Conservation (phyloP, 2,329 filamentous ascomycete genomes). For the Paecilomyces formosus region DNA sequence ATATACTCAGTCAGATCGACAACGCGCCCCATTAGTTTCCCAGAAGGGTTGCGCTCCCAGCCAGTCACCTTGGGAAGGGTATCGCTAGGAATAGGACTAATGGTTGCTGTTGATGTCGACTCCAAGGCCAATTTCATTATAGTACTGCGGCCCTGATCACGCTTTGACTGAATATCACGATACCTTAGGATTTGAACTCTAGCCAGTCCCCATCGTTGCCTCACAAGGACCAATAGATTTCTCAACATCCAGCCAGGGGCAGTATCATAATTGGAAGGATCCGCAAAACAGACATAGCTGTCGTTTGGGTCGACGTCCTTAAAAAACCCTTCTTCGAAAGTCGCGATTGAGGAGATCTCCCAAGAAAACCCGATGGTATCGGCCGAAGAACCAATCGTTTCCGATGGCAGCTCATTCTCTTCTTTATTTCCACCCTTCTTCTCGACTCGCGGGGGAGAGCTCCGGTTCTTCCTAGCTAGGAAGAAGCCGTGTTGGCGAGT, state of each 20-base stretch:
- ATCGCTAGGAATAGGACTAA: conserved; percentile 4
- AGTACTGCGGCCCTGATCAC: conserved; percentile 75
- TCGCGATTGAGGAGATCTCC: conserved; percentile 67
- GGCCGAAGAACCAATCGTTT: conserved; percentile 46
- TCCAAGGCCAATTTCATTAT: conserved; percentile 57
- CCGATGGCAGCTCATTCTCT: conserved; percentile 19
- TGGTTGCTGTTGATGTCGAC: conserved; percentile 22
- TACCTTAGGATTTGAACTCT: conserved; percentile 84
- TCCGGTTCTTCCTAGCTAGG: conserved; percentile 68
- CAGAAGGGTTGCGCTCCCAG: conserved; percentile 78
- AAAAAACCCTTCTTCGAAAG: conserved; percentile 86
- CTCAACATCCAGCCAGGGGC: conserved; percentile 89
- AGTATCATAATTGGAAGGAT: conserved; percentile 82
- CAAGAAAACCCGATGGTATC: conserved; percentile 63
- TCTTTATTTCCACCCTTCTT: conserved; percentile 26
- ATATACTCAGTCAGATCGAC: conserved; percentile 88
- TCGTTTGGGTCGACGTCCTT: conserved; percentile 62
- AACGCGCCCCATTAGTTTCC: conserved; percentile 69
- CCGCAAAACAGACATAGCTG: conserved; percentile 77
- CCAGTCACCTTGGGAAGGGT: conserved; percentile 82
- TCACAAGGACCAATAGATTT: conserved; percentile 78
- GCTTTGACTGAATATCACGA: conserved; percentile 68
- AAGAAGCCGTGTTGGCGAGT: conserved; percentile 89
- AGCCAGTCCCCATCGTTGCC: conserved; percentile 69
- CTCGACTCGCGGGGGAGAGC: conserved; percentile 14